Conservation (phyloP, 2,329 filamentous ascomycete genomes). For the Epichloe coenophiala region DNA sequence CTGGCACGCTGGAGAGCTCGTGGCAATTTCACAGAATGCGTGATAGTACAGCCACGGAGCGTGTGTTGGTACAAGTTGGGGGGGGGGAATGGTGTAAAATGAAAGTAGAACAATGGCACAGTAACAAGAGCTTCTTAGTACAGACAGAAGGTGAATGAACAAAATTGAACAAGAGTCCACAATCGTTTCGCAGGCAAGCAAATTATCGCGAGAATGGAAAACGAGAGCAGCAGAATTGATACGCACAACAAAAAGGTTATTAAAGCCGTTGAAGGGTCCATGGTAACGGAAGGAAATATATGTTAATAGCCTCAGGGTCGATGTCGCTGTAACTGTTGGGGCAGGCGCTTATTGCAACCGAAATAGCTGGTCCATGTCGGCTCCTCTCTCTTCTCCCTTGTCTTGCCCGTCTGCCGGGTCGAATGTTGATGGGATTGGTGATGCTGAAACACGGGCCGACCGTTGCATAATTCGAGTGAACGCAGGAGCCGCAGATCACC, state of each 20-base stretch:
- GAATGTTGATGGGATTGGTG: background rate
- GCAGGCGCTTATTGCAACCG: background rate
- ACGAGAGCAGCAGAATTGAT: background rate
- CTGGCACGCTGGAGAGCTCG: background rate
- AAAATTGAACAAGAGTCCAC: background rate
- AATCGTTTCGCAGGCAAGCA: background rate
- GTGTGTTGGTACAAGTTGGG: background rate
- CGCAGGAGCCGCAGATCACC: constrained; percentile 5
- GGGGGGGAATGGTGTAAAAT: background rate
- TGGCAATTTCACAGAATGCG: background rate
- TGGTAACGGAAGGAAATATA: constrained; percentile 14
- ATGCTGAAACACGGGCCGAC: constrained; percentile 7
- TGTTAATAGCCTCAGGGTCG: background rate
- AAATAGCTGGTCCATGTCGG: background rate
- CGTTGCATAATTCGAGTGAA: constrained; percentile 7
- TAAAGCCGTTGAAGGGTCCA: constrained; percentile 51
- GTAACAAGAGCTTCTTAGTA: too few species aligned
- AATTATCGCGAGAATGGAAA: background rate
- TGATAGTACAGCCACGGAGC: background rate
- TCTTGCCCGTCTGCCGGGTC: background rate
- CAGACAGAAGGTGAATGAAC: background rate
- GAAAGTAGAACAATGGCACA: background rate
- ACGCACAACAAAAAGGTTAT: constrained; percentile 56
- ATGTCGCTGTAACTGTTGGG: background rate
- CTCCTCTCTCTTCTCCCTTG: background rate